Conservation (phyloP, 345 rosid genomes). For the Rubroshorea leprosula region DNA sequence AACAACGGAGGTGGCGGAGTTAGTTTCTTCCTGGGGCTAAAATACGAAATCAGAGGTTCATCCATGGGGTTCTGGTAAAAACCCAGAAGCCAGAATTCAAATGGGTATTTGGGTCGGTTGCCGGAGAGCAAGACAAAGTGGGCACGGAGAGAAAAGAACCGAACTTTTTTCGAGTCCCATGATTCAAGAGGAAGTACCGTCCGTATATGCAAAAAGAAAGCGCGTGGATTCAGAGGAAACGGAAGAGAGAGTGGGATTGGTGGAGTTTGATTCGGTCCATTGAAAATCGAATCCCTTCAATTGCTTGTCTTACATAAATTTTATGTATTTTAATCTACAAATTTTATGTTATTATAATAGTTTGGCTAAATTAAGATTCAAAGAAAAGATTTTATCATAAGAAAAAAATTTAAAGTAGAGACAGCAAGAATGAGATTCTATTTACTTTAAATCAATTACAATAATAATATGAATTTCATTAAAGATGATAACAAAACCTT, state of each 20-base stretch:
- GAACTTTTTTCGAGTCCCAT: no score
- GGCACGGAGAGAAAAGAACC: background rate
- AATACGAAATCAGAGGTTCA: conserved; percentile 51
- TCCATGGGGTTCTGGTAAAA: conserved; percentile 39
- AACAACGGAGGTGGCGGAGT: conserved; percentile 33
- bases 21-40: conserved; percentile 37
- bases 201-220: background rate
- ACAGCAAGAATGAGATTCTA: no score
- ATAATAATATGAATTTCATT: no score
- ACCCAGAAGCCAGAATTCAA: background rate
- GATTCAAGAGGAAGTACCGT: background rate
- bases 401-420: no score
- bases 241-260: background rate
- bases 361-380: no score
- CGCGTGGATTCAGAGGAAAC: background rate
- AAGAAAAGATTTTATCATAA: no score
- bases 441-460: no score
- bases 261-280: conserved; percentile 4
- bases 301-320: no score
- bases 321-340: no score
- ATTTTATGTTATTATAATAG: no score
- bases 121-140: background rate
- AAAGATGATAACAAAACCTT: no score
- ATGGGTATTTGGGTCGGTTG: background rate
- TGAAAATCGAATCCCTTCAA: no score